phyloP scores from a whole-genome alignment of 1,284 basidiomycete genomes.

The Malassezia sp. region DNA sequence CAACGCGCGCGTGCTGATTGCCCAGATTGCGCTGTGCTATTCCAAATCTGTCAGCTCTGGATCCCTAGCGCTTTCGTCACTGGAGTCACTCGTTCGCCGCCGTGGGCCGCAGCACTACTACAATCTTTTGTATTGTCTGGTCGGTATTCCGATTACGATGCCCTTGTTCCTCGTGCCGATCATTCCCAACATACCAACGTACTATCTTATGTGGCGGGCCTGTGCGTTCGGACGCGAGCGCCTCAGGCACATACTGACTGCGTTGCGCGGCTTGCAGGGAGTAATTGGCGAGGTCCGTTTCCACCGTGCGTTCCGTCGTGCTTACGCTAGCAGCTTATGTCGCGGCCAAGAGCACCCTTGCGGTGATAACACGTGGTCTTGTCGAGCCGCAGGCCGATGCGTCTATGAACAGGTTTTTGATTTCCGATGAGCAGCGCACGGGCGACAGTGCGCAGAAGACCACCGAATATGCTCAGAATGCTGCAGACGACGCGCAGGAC shows the following conservation, averaged over 20 bases:
- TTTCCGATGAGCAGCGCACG: too few relatives aligned
- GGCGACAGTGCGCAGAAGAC: too few relatives aligned
- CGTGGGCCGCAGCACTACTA: constrained; percentile 34
- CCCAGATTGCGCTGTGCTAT: constrained; percentile 37
- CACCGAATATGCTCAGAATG: too few relatives aligned
- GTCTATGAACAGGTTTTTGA: too few relatives aligned
- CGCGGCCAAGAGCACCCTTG: too few relatives aligned
- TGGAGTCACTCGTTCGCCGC: constrained; percentile 23
- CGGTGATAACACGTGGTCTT: too few relatives aligned
- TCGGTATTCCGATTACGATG: constrained; percentile 37
- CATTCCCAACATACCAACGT: constrained; percentile 42
- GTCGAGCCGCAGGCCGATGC: too few relatives aligned
- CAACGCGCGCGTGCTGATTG: too few relatives aligned
- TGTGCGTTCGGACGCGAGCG: constrained; percentile 40
- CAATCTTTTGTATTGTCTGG: constrained; percentile 27
- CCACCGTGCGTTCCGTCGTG: too few relatives aligned
- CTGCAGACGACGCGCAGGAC: too few relatives aligned
- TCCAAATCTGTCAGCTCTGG: constrained; percentile 23
- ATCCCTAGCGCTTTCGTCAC: constrained; percentile 20
- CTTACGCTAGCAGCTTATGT: too few relatives aligned
- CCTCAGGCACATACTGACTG: too few relatives aligned
- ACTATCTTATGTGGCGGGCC: constrained; percentile 43
- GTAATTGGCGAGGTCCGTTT: constrained; percentile 8
- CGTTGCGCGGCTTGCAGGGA: constrained; percentile 18
- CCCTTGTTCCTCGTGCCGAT: constrained; percentile 41